A percentile compares a stretch with the other conserved stretches of the same genome.
Evolutionary conservation across 2,329 filamentous ascomycete genomes (phyloP).

Genomic region (Verticillium albo-atrum): DNA sequence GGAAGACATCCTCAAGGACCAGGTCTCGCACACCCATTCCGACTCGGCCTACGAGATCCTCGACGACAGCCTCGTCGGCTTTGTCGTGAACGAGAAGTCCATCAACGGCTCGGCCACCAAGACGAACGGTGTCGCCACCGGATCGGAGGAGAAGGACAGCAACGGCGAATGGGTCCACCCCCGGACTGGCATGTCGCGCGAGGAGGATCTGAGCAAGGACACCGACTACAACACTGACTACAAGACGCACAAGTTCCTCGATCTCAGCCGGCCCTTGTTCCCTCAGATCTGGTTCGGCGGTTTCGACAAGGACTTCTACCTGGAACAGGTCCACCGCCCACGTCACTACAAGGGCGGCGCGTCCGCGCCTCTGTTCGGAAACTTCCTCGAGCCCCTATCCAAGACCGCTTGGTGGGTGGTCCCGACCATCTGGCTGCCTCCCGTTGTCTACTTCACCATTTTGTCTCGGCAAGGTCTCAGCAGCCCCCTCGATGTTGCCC

Average conservation of each 20-base stretch:
- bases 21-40: constrained; percentile 77
- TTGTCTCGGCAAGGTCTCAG: constrained; percentile 59
- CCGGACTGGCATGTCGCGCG: constrained; percentile 83
- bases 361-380: constrained; percentile 92
- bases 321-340: constrained; percentile 92
- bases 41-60: constrained; percentile 95
- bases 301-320: constrained; percentile 93
- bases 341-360: constrained; percentile 92
- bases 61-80: constrained; percentile 81
- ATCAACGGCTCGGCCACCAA: constrained; percentile 25
- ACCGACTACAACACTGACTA: constrained; percentile 76
- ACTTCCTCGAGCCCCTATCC: constrained; percentile 96
- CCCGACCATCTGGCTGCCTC: constrained; percentile 80
- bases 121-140: constrained; percentile 30
- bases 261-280: constrained; percentile 79
- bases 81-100: constrained; percentile 60
- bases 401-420: constrained; percentile 94
- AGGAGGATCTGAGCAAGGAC: constrained; percentile 80
- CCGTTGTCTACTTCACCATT: constrained; percentile 66
- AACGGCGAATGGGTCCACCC: constrained; percentile 37
- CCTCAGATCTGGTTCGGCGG: constrained; percentile 83
- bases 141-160: constrained; percentile 31
- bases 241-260: constrained; percentile 89
- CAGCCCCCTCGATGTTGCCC: constrained; percentile 39
- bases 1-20: constrained; percentile 74